Evolutionary conservation across 257 asterid species (phyloP).

Genomic region (Eucommia ulmoides): DNA sequence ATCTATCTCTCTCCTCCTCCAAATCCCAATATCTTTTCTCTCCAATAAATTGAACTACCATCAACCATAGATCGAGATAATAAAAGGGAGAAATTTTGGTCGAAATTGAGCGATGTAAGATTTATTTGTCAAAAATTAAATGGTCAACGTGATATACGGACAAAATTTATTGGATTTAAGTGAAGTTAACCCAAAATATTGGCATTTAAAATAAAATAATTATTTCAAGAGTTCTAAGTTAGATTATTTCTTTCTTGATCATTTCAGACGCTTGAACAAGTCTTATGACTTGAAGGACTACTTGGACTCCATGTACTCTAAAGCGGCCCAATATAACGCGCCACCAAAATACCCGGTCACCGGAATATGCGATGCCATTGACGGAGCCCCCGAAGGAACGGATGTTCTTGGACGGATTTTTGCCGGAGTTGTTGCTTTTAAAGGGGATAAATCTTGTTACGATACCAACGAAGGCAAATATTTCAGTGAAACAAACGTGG

Average conservation of each 20-base stretch:
- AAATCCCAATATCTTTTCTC: too few species aligned
- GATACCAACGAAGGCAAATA: slow-evolving; percentile 1
- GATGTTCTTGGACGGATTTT: slow-evolving; percentile 32
- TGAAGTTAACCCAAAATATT: neutral
- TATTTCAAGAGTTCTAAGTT: neutral
- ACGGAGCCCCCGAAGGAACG: slow-evolving; percentile 25
- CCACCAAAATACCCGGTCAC: slow-evolving; percentile 43
- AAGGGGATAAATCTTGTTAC: slow-evolving; percentile 21
- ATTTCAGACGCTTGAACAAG: slow-evolving; percentile 24
- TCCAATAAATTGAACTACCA: too few species aligned
- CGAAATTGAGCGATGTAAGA: too few species aligned
- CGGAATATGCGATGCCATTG: slow-evolving; percentile 40
- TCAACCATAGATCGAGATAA: too few species aligned
- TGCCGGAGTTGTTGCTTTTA: slow-evolving; percentile 32
- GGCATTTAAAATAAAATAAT: neutral
- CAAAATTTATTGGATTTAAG: too few species aligned
- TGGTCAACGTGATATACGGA: too few species aligned
- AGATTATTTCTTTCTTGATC: neutral
- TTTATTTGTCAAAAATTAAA: too few species aligned
- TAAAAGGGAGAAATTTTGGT: too few species aligned
- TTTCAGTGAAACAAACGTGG: slow-evolving; percentile 22
- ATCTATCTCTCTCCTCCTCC: too few species aligned
- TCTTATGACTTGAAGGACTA: slow-evolving; percentile 29
- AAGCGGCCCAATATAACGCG: slow-evolving; percentile 39
- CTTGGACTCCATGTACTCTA: slow-evolving; percentile 24